These are phyloP conservation scores for Phytophthora foliorum DNA, from an alignment of 352 stramenopile genomes.

Conservation along the genomic window DNA sequence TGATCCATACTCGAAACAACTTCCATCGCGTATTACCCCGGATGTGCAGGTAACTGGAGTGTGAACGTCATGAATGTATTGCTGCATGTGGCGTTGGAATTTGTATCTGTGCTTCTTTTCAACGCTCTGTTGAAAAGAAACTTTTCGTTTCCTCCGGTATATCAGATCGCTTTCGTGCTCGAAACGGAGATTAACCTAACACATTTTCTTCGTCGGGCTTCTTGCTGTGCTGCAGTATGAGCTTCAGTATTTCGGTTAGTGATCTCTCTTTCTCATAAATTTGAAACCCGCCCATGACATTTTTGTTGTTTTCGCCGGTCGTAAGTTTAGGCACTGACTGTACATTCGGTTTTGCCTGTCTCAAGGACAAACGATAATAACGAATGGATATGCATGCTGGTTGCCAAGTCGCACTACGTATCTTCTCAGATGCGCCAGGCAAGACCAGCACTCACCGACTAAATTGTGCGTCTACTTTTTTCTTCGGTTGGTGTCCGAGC, in stretches of 20 bases:
- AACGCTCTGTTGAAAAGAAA: background rate
- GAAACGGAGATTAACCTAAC: background rate
- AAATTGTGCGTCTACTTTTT: too few species aligned
- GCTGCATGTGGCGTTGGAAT: background rate
- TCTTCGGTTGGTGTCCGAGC: too few species aligned
- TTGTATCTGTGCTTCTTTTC: background rate
- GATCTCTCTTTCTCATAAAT: too few species aligned
- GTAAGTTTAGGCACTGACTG: background rate
- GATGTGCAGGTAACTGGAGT: background rate
- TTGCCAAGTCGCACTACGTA: too few species aligned
- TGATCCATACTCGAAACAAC: background rate
- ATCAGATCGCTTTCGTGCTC: background rate
- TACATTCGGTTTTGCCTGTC: background rate
- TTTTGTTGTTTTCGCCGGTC: background rate
- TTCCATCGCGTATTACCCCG: background rate
- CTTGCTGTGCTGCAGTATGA: background rate
- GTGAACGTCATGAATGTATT: background rate
- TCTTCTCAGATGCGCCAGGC: too few species aligned
- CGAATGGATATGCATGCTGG: too few species aligned
- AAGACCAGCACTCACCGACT: too few species aligned
- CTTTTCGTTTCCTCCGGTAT: background rate
- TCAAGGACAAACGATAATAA: background rate
- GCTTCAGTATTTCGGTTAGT: background rate
- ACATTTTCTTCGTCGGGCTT: background rate
- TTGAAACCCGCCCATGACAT: background rate